phyloP scores from a whole-genome alignment of 257 asterid species.

The Rhazya stricta region DNA sequence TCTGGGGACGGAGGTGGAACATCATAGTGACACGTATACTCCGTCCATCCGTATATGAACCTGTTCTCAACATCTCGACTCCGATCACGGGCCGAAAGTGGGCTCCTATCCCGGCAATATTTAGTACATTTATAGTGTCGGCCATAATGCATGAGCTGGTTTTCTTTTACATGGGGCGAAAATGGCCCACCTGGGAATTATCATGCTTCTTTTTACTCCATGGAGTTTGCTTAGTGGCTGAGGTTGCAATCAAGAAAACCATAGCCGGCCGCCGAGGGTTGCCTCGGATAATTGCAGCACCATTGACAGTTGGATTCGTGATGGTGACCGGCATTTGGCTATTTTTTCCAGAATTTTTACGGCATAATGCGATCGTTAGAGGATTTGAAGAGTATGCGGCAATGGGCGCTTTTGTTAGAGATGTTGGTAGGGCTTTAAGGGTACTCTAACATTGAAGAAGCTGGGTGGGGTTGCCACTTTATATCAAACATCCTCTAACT shows the following conservation, averaged over 20 bases:
- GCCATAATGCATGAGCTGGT: constrained; percentile 40
- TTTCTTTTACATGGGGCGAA: constrained; percentile 36
- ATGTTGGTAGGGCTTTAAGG: not conserved
- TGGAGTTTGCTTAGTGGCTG: constrained; percentile 31
- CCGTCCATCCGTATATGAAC: constrained; percentile 27
- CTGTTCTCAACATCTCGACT: not conserved
- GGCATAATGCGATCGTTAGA: not conserved
- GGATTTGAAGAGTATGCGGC: not conserved
- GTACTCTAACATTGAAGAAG: not conserved
- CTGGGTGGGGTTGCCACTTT: too few species aligned
- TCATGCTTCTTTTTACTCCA: constrained; percentile 36
- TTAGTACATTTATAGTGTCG: constrained; percentile 26
- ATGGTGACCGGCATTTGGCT: not conserved
- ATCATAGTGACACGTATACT: constrained; percentile 28
- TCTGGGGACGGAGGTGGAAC: constrained; percentile 38
- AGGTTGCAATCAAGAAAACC: constrained; percentile 18
- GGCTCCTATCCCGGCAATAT: constrained; percentile 30
- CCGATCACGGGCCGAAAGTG: constrained; percentile 20
- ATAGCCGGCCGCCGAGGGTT: not conserved
- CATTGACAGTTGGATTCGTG: not conserved
- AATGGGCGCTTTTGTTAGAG: not conserved
- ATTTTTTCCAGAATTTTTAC: not conserved
- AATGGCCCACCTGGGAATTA: constrained; percentile 32
- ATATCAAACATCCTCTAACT: too few species aligned
- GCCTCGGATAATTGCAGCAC: not conserved